Base-by-base conservation (phyloP, 2,329 filamentous ascomycete species). In the Ophiocordyceps robertsii region DNA sequence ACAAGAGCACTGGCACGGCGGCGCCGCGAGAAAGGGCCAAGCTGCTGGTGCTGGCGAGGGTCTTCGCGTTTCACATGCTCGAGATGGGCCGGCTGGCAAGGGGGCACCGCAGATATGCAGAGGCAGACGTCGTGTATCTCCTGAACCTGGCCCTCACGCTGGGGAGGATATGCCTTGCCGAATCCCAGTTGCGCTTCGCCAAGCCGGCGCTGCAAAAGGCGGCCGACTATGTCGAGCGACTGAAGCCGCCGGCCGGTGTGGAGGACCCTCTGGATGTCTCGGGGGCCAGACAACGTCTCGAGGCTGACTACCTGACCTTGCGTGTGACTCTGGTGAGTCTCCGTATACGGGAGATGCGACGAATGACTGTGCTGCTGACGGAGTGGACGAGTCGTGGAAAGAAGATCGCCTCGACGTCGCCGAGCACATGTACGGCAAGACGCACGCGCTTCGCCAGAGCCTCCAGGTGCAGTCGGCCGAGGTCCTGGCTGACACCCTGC, bases 381-480 rank as follows among this genome's bases (percentile, higher is more conserved):
- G 11, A 3, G 14, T 16, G 38, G 10, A 29, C 16, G 40, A 90
- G 85, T 74, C 80, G 29, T 94, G 82, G 79, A 77, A 79, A 51
- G 80, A 88, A 54, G 69, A 75, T 35, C 75, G 81, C 35, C 67
- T 83, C 13, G 83, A 90, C 44, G 73, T 88, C 39, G 84, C 85
- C 27, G 85, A 94, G 43, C 77, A 86, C 57, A 77, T 92, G 68
- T 89, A 82, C 58, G 61, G 60, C 31, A 84, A 84, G 51, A 61
- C 76, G 2, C 61, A 64, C 51, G 62, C 46, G n/a, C 57, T 62
- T 10, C 58, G 51, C 32, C 53, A 52, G 19, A 52, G 41, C 1
- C 56, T 75, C 2, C 69, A 79, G 37, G 58, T 70, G 0, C 47
- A 59, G 2, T 69, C 69, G 2, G 67, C 71, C 2, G 82, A 89